phyloP scores from a whole-genome alignment of 2,329 filamentous ascomycete species.

The Orbilia quercus region DNA sequence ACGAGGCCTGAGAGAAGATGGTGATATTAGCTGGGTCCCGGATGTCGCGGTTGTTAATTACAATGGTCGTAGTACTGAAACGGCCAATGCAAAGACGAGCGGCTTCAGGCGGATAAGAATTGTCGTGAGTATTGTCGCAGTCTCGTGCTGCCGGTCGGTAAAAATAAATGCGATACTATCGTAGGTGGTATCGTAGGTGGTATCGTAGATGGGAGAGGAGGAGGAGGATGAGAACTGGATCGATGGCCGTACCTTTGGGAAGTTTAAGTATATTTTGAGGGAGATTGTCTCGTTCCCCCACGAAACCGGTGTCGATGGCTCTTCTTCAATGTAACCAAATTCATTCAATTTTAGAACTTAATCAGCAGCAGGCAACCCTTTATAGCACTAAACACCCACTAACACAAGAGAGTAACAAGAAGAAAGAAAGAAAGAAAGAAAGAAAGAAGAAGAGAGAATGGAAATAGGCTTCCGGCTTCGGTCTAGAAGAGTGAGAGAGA shows the following conservation, averaged over 20 bases:
- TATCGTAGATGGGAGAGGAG: background rate
- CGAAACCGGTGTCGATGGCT: background rate
- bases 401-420: background rate
- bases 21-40: background rate
- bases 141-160: background rate
- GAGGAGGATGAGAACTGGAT: no score
- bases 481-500: no score
- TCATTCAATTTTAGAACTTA: no score
- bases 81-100: background rate
- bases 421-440: constrained; percentile 2
- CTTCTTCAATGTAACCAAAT: background rate
- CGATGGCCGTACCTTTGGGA: no score
- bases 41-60: constrained; percentile 8
- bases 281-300: constrained; percentile 18
- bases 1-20: background rate
- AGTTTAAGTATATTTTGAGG: background rate
- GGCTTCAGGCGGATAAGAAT: constrained; percentile 4
- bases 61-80: background rate
- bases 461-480: constrained; percentile 29
- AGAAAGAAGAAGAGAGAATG: background rate
- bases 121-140: background rate
- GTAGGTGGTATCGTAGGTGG: background rate
- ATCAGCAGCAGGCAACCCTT: background rate
- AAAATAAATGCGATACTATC: no score
- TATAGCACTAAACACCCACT: no score